These are phyloP conservation scores for Danielia reshetovae DNA, from an alignment of 805 yeast genomes.

Conservation along the genomic window DNA sequence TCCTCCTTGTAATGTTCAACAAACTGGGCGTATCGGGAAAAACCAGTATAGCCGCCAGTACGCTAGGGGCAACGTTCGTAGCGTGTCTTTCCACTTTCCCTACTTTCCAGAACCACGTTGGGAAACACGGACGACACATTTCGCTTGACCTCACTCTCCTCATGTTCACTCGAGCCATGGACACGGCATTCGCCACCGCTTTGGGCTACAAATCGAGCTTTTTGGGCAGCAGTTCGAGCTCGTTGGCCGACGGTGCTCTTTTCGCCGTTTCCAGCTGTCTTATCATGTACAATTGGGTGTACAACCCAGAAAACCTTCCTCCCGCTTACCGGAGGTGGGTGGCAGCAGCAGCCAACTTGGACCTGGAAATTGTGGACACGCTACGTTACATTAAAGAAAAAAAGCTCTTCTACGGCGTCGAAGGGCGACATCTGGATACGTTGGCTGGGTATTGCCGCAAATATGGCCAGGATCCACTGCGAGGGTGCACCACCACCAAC, in stretches of 20 bases:
- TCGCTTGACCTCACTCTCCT: conserved; percentile 36
- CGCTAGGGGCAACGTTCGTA: conserved; percentile 26
- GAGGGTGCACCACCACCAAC: conserved; percentile 24
- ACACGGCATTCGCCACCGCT: conserved; percentile 18
- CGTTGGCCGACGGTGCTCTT: conserved; percentile 26
- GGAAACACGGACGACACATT: conserved; percentile 25
- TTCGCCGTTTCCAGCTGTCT: conserved; percentile 27
- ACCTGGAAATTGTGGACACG: conserved; percentile 31
- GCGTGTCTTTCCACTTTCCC: conserved; percentile 28
- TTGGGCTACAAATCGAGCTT: too few species aligned
- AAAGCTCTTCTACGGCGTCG: conserved; percentile 32
- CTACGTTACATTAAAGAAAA: conserved; percentile 30
- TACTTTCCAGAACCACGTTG: conserved; percentile 28
- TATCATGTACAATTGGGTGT: conserved; percentile 39
- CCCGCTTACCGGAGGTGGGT: conserved; percentile 45
- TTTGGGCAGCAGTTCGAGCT: background rate
- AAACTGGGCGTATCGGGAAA: conserved; percentile 1
- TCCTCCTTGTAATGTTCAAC: conserved; percentile 14
- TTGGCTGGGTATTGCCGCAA: conserved; percentile 29
- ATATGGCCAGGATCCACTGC: conserved; percentile 29
- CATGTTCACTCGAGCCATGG: conserved; percentile 33
- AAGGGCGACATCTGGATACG: conserved; percentile 22
- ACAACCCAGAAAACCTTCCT: conserved; percentile 37
- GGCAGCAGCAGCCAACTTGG: conserved; percentile 47
- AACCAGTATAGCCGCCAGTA: conserved; percentile 14